Percentiles rank a stretch among this genome's conserved stretches.
Conservation (phyloP, 371 early-diverging fungal species). For the Zopfochytrium polystomum region DNA sequence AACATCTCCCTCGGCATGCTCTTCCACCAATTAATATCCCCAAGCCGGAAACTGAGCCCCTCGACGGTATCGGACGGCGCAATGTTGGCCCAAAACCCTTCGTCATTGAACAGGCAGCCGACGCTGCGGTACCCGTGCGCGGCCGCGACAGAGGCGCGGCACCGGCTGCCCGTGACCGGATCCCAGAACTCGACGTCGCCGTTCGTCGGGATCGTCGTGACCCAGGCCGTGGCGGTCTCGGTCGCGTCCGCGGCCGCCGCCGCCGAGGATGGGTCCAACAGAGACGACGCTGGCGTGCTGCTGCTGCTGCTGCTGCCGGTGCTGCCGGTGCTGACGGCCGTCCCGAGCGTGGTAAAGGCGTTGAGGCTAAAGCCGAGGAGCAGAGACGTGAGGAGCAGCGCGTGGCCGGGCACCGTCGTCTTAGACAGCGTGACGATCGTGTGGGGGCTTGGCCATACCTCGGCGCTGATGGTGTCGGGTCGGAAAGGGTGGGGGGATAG, state of each 20-base stretch:
- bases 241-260: neutral
- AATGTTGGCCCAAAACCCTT: conserved; percentile 38
- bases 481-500: no score
- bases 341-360: conserved; percentile 33
- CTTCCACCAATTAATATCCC: conserved; percentile 35
- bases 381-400: conserved; percentile 32
- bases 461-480: no score
- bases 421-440: conserved; percentile 27
- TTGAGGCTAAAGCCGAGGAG: conserved; percentile 33
- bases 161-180: conserved; percentile 27
- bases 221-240: conserved; percentile 28
- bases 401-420: conserved; percentile 29
- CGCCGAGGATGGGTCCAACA: no score
- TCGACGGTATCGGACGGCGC: conserved; percentile 22
- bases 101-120: conserved; percentile 40
- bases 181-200: conserved; percentile 35
- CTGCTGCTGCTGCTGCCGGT: no score
- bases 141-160: conserved; percentile 4
- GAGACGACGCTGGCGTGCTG: no score
- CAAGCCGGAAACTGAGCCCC: conserved; percentile 19
- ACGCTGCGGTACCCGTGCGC: conserved; percentile 28
- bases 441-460: conserved; percentile 36
- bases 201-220: conserved; percentile 23
- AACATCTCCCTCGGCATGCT: conserved; percentile 26
- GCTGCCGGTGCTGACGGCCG: neutral